phyloP scores from a whole-genome alignment of 2,329 filamentous ascomycete species.

The Ceratocystis destructans region DNA sequence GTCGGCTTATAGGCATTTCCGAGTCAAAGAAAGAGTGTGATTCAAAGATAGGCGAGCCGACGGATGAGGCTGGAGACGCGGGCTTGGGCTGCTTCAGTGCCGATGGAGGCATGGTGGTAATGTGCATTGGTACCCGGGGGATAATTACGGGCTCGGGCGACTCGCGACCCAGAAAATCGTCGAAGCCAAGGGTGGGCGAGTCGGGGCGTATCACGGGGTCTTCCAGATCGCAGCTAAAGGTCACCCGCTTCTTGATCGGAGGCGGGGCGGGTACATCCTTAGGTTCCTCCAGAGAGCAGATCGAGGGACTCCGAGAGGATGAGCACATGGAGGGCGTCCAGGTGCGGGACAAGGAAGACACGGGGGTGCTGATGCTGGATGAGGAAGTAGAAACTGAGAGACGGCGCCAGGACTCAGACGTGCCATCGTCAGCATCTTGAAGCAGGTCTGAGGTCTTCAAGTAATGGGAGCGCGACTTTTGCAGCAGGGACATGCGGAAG shows the following conservation, averaged over 20 bases:
- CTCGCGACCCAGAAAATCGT: constrained; percentile 28
- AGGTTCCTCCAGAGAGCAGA: constrained; percentile 29
- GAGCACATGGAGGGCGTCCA: constrained; percentile 33
- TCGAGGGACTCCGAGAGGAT: constrained; percentile 36
- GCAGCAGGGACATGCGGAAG: constrained; percentile 35
- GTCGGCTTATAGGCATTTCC: constrained; percentile 34
- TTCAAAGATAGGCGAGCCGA: constrained; percentile 7
- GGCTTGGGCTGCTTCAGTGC: constrained; percentile 19
- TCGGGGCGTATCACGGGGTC: constrained; percentile 43
- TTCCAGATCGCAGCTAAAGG: constrained; percentile 27
- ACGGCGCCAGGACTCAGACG: constrained; percentile 30
- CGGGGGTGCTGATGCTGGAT: constrained; percentile 34
- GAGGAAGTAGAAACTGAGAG: constrained; percentile 26
- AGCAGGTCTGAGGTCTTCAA: constrained; percentile 36
- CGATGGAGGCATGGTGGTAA: constrained; percentile 18
- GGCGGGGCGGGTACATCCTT: constrained; percentile 12
- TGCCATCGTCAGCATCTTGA: constrained; percentile 33
- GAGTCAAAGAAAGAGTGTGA: constrained; percentile 27
- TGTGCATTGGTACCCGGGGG: constrained; percentile 16
- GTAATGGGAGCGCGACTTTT: constrained; percentile 41
- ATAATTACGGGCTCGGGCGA: constrained; percentile 19
- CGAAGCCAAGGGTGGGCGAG: constrained; percentile 45
- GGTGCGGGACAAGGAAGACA: constrained; percentile 32
- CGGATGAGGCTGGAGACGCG: constrained; percentile 6
- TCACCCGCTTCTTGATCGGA: constrained; percentile 29